phyloP scores from a whole-genome alignment of 345 rosid species.

The Geranium brycei region DNA sequence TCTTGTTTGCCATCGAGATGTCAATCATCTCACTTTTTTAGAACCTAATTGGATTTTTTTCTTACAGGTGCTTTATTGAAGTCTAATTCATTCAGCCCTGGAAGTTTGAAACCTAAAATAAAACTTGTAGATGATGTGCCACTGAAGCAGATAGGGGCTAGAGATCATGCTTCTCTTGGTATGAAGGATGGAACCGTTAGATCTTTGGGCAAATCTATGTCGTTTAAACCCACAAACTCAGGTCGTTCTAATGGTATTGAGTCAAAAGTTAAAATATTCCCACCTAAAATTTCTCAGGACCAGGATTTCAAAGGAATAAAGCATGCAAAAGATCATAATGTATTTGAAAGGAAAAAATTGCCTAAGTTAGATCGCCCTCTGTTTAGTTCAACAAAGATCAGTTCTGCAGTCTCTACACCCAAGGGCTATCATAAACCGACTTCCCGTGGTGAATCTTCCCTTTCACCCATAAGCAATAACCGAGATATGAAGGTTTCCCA shows the following conservation, averaged over 20 bases:
- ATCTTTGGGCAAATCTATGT: conserved; percentile 51
- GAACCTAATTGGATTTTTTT: neutral
- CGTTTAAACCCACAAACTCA: conserved; percentile 44
- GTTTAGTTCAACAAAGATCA: conserved; percentile 14
- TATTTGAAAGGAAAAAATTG: conserved; percentile 32
- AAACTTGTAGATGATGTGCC: conserved; percentile 50
- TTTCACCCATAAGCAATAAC: conserved; percentile 31
- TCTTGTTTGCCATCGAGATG: neutral
- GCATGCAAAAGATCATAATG: conserved; percentile 39
- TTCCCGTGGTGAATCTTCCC: conserved; percentile 33
- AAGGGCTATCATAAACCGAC: conserved; percentile 47
- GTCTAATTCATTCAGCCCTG: conserved; percentile 60
- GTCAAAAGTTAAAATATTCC: conserved; percentile 39
- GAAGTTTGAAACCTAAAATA: conserved; percentile 48
- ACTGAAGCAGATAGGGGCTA: conserved; percentile 41
- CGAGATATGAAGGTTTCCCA: conserved; percentile 40
- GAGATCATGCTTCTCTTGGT: conserved; percentile 35
- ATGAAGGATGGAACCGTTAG: conserved; percentile 40
- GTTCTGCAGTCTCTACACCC: conserved; percentile 25
- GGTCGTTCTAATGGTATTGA: conserved; percentile 38
- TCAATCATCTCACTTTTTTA: neutral
- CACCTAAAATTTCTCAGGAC: conserved; percentile 35
- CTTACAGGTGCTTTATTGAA: conserved; percentile 53
- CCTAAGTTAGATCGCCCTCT: conserved; percentile 24
- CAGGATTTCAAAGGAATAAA: conserved; percentile 49